Conservation (phyloP, 75 land plant species). For the Pinus tabuliformis region DNA sequence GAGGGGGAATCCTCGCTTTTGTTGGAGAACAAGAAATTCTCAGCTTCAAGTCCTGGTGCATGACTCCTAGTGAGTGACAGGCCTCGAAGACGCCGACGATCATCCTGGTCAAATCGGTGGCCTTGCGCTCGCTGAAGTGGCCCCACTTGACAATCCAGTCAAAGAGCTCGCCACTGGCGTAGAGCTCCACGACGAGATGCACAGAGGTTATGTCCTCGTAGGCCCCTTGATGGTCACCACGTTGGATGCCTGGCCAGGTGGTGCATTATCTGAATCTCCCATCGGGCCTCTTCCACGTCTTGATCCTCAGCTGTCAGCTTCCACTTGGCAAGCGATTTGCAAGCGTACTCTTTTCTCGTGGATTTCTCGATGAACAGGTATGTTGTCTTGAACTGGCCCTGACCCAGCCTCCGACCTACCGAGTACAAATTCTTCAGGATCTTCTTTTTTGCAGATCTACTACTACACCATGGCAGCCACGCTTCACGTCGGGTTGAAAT, state of each 20-base stretch:
- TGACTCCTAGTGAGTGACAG: conserved; percentile 24
- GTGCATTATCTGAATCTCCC: too few relatives aligned
- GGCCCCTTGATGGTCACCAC: too few relatives aligned
- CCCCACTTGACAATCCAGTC: conserved; percentile 81
- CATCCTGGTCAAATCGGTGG: conserved; percentile 57
- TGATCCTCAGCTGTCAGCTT: too few relatives aligned
- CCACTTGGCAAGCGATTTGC: conserved; percentile 45
- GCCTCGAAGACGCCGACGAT: conserved; percentile 67
- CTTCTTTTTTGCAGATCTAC: conserved; percentile 27
- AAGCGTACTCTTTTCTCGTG: conserved; percentile 60
- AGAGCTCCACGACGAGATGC: too few relatives aligned
- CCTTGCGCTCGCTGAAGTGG: conserved; percentile 76
- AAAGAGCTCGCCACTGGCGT: conserved; percentile 75
- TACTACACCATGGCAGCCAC: too few relatives aligned
- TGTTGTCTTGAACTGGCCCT: conserved; percentile 89
- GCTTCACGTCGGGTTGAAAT: too few relatives aligned
- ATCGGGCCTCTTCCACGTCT: too few relatives aligned
- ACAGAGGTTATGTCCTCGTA: too few relatives aligned
- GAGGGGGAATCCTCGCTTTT: conserved; percentile 61
- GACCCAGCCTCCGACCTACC: conserved; percentile 69
- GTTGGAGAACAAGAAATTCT: conserved; percentile 70
- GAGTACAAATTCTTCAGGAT: conserved; percentile 53
- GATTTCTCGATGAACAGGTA: conserved; percentile 67
- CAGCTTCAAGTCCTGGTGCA: conserved; percentile 88
- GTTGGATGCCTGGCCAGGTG: too few relatives aligned